phyloP scores from a whole-genome alignment of 768 basidiomycete genomes.

The Trametes sanguinea region DNA sequence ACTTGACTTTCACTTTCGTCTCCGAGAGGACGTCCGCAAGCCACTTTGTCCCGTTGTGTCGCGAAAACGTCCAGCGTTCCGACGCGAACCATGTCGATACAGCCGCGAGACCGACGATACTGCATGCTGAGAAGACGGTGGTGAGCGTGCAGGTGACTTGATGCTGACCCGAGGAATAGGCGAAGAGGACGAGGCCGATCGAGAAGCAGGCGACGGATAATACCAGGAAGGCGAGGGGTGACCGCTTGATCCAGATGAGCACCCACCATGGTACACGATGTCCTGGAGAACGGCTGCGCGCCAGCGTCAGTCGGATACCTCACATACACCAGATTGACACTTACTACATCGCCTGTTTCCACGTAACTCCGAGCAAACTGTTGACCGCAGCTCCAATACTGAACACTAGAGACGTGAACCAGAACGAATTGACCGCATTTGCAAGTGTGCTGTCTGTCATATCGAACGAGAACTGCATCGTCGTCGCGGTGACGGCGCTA shows the following conservation, averaged over 20 bases:
- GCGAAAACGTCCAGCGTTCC: conserved; percentile 64
- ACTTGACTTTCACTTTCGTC: conserved; percentile 27
- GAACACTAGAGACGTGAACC: conserved; percentile 77
- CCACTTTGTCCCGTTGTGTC: conserved; percentile 70
- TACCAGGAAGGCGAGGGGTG: conserved; percentile 80
- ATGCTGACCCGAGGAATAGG: conserved; percentile 70
- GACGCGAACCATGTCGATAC: conserved; percentile 76
- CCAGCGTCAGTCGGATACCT: conserved; percentile 10
- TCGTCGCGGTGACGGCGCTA: conserved; percentile 73
- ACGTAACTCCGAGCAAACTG: conserved; percentile 72
- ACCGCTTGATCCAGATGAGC: conserved; percentile 84
- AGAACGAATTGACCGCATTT: conserved; percentile 67
- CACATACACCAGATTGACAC: conserved; percentile 31
- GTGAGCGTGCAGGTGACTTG: conserved; percentile 67
- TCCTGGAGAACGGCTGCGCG: conserved; percentile 65
- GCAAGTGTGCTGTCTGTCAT: conserved; percentile 40
- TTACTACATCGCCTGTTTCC: conserved; percentile 85
- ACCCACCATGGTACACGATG: conserved; percentile 84
- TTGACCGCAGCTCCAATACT: conserved; percentile 79
- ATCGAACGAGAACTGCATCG: conserved; percentile 66
- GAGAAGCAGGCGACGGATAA: conserved; percentile 85
- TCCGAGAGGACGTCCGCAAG: conserved; percentile 55
- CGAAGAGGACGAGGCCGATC: conserved; percentile 73
- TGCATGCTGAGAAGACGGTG: conserved; percentile 74
- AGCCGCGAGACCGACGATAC: conserved; percentile 68